A percentile compares a stretch with the other conserved stretches of the same genome.
These are phyloP conservation scores for Spathaspora sp. DNA, from an alignment of 1,139 yeast genomes.

Conservation along the genomic window DNA sequence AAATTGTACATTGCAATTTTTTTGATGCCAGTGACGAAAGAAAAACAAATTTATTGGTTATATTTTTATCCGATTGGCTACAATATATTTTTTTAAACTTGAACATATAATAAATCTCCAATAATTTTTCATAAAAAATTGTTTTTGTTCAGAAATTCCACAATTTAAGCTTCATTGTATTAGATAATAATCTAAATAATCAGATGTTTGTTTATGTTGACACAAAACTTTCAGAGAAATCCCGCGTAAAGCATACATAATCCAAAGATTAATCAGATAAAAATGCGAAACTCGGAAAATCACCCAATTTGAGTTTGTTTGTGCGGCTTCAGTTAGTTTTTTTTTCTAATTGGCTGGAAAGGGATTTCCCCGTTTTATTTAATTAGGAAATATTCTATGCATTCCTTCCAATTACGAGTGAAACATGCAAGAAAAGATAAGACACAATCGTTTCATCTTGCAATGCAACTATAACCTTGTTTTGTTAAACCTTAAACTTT, in stretches of 20 bases:
- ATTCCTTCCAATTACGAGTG: no score
- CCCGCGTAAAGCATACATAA: no score
- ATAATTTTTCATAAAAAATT: neutral
- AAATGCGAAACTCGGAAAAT: neutral
- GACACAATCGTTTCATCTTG: no score
- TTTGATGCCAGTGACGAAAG: neutral
- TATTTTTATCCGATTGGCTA: constrained; percentile 1
- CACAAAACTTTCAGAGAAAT: neutral
- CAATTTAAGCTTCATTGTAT: neutral
- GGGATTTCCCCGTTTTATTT: no score
- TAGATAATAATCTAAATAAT: neutral
- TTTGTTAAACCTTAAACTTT: no score
- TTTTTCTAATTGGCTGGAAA: no score
- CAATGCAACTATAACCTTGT: no score
- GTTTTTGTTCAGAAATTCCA: neutral
- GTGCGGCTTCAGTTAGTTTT: no score
- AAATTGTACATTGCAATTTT: neutral
- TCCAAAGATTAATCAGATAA: neutral
- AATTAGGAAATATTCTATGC: no score
- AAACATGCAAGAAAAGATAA: no score
- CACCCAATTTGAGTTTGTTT: no score
- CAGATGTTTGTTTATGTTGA: neutral
- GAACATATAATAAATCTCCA: no score
- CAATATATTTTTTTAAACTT: neutral
- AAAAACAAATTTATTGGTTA: neutral